Evolutionary conservation across 352 stramenopile species (phyloP), one percentile per base, ranked within the genome.

Genomic region (Pythium diclinum): DNA sequence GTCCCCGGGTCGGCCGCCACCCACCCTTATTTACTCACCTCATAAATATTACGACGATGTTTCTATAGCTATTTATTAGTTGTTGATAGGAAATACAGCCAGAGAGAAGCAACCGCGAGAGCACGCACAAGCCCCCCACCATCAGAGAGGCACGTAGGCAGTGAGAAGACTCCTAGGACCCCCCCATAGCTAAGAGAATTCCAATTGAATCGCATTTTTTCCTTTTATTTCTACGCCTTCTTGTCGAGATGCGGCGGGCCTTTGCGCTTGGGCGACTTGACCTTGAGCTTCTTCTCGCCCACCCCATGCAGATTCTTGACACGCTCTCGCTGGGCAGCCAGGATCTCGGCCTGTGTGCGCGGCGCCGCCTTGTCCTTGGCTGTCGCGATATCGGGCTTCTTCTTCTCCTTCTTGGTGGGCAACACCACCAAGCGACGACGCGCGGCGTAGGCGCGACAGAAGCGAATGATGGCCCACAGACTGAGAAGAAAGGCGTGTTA

Each of bases 1-100:
- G 65, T 61, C 63, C 71, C 61, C 63, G 34, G 63, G 65, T 66
- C 74, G 67, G 67, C 72, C 68, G 72, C 70, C 74, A 56, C 46
- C 65, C 76, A 71, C 76, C 77, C 81, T 76, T 90, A 90, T 90
- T 90, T 88, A 88, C 79, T 85, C 83, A 77, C 40, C 77, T 78
- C 81, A 88, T 90, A 88, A 88, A 88, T 88, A 91, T 88, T 81
- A 83, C 71, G 71, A 80, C 65, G 67, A 77, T 78, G 68, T 76
- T 68, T 68, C 69, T 66, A 73, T 72, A 75, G 32, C 51, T 67
- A 66, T 68, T 67, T 63, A 67, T 71, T 70, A 64, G 54, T 61
- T 72, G 61, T 67, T 62, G 60, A 60, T 63, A 61, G 56, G 60
- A 69, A 56, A 23, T 33, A 71, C n/a, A 51, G 44, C 23, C 59